These are phyloP conservation scores for Xylaria sp. DNA, from an alignment of 2,329 filamentous ascomycete species.

Conservation along the genomic window DNA sequence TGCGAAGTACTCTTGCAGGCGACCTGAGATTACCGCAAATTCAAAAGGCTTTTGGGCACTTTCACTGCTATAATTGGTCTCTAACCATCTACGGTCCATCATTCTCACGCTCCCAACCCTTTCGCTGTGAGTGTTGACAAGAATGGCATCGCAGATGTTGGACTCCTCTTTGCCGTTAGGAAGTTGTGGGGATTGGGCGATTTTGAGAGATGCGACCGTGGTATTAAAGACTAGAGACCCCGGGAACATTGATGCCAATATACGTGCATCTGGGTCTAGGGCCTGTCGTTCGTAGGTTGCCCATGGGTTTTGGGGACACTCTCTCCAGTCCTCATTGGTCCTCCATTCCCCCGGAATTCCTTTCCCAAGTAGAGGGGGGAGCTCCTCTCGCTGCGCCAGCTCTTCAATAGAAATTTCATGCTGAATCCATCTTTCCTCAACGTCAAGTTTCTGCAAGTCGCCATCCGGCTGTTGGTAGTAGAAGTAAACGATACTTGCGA, in stretches of 20 bases:
- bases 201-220: slow-evolving; percentile 5
- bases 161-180: not conserved
- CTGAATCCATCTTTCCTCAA: slow-evolving; percentile 7
- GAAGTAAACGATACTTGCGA: slow-evolving; percentile 2
- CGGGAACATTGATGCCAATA: not conserved
- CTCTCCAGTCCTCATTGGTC: slow-evolving; percentile 17
- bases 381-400: not conserved
- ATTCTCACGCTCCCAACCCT: not conserved
- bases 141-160: not conserved
- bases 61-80: not conserved
- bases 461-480: not conserved
- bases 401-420: not conserved
- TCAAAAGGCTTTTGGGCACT: not conserved
- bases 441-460: not conserved
- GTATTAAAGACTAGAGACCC: slow-evolving; percentile 12
- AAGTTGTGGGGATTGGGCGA: not conserved
- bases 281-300: not conserved
- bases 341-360: slow-evolving; percentile 20
- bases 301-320: slow-evolving; percentile 25
- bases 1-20: not conserved
- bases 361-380: not conserved
- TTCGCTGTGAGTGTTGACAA: not conserved
- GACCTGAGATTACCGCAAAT: not conserved
- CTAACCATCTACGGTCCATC: slow-evolving; percentile 5
- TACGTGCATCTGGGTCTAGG: not conserved